These are phyloP conservation scores for Elaphomyces granulatus DNA, from an alignment of 495 filamentous ascomycete genomes.

Conservation along the genomic window DNA sequence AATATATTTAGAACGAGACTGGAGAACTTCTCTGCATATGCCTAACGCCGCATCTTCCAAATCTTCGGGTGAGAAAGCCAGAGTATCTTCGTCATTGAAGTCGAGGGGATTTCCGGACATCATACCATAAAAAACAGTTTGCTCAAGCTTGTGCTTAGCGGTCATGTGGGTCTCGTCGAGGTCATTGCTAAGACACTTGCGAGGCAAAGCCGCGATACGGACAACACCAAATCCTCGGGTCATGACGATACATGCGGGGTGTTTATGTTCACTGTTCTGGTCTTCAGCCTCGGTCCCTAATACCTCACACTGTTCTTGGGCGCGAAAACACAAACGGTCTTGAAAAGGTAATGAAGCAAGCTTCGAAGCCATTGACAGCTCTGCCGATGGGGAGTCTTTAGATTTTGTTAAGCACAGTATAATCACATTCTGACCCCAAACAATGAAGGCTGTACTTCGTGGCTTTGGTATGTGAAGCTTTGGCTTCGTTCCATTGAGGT, in stretches of 20 bases:
- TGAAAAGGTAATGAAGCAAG: constrained; percentile 41
- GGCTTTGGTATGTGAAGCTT: constrained; percentile 65
- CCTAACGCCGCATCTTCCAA: constrained; percentile 62
- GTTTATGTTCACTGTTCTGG: constrained; percentile 22
- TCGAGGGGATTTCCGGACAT: constrained; percentile 68
- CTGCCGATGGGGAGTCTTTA: constrained; percentile 50
- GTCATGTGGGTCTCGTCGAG: constrained; percentile 39
- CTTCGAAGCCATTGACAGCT: constrained; percentile 50
- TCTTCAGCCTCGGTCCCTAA: constrained; percentile 33
- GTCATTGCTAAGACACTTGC: constrained; percentile 11
- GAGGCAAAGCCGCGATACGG: constrained; percentile 39
- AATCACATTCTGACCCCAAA: constrained; percentile 61
- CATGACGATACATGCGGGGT: constrained; percentile 55
- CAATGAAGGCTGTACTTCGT: constrained; percentile 63
- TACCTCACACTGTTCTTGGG: constrained; percentile 38
- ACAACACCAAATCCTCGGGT: constrained; percentile 70
- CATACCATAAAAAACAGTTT: constrained; percentile 82
- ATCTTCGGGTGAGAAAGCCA: constrained; percentile 50
- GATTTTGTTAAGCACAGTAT: constrained; percentile 51
- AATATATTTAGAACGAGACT: constrained; percentile 57
- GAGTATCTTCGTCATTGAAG: constrained; percentile 48
- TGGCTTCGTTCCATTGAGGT: constrained; percentile 36
- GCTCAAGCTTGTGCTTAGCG: constrained; percentile 78
- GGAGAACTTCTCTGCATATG: constrained; percentile 71
- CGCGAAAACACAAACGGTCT: constrained; percentile 69